Base-by-base conservation (phyloP, 805 yeast genomes). In the Suhomyces tanzawaensis region DNA sequence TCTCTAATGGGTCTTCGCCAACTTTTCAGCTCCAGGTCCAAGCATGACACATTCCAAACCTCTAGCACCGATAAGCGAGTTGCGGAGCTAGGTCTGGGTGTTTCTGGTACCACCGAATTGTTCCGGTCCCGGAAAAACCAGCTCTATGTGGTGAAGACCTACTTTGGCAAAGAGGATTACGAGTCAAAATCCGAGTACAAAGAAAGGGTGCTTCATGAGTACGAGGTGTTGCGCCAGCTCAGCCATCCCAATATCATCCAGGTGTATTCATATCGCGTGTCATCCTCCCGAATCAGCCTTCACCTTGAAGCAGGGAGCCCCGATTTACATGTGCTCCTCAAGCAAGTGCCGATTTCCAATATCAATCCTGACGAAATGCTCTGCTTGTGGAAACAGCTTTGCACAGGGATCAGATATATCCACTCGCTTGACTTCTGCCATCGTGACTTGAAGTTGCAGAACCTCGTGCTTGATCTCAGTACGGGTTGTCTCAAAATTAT, bases 371-470 rank as follows among this genome's bases (percentile, higher is more conserved):
- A 17, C 4, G 36, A 33, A 15, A 33, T 25, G 7, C 23, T 24
- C 7, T 35, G 38, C n/a, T 15, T 62, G 29, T 70, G 71, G 66
- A 61, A 58, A 37, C 81, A 76, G 49, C 38, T 72, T 3, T 50
- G 65, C 13, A 21, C 29, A 3, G 79, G 69, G 0, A 47, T 76
- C 3, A 13, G 31, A 1, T 67, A 63, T 47, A 42, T 76, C 29
- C 81, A 76, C 42, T 23, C 19, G 7, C 33, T 37, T 2, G 53
- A 55, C 17, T 45, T 72, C 12, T 67, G 72, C 41, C 81, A 76
- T 49, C 57, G 81, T 28, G 82, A 76, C 53, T 48, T 76, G 36
- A 76, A 76, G 52, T 57, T 71, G 17, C 74, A 66, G 19, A 76
- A 76, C 43, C 46, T 75, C 32, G 63, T 74, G 23, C 34, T 74